phyloP scores from a whole-genome alignment of 2,329 filamentous ascomycete genomes.

The Lasiodiplodia hormozganensis region DNA sequence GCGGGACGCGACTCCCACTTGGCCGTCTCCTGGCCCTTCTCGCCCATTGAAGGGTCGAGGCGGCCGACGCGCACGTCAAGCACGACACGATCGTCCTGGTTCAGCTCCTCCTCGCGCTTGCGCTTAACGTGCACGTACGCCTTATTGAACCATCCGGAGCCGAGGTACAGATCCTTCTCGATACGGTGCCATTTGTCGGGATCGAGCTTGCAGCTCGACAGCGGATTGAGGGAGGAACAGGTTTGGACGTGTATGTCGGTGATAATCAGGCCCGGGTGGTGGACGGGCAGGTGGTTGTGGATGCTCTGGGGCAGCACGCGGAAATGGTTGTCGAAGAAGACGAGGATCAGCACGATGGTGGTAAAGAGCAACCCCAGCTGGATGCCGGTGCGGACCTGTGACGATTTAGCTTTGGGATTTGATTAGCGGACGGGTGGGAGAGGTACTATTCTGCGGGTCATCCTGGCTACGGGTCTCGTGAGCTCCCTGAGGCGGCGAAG shows the following conservation, averaged over 20 bases:
- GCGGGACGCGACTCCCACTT: slow-evolving; percentile 79
- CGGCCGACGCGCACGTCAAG: slow-evolving; percentile 79
- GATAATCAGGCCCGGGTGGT: slow-evolving; percentile 83
- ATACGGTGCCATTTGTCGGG: slow-evolving; percentile 78
- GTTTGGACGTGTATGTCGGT: slow-evolving; percentile 82
- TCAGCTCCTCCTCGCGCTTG: slow-evolving; percentile 85
- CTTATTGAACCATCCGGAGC: slow-evolving; percentile 73
- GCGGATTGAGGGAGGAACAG: slow-evolving; percentile 76
- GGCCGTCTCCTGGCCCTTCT: slow-evolving; percentile 63
- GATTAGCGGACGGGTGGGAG: slow-evolving; percentile 18
- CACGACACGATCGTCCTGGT: slow-evolving; percentile 76
- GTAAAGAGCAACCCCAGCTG: slow-evolving; percentile 74
- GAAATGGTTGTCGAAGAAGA: slow-evolving; percentile 88
- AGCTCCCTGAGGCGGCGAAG: slow-evolving; percentile 23
- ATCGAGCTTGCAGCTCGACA: slow-evolving; percentile 79
- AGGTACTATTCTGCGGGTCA: slow-evolving; percentile 50
- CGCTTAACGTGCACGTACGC: slow-evolving; percentile 84
- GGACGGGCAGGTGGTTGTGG: slow-evolving; percentile 81
- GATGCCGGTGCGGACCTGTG: slow-evolving; percentile 66
- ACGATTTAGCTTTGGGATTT: slow-evolving; percentile 20
- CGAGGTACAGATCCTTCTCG: slow-evolving; percentile 88
- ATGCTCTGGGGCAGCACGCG: slow-evolving; percentile 83
- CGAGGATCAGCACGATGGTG: slow-evolving; percentile 71
- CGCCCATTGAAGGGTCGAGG: slow-evolving; percentile 68
- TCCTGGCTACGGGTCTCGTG: slow-evolving; percentile 34